Evolutionary conservation across 495 filamentous ascomycete genomes (phyloP), one percentile per base, ranked within the genome.

Genomic region (Achaetomiella virescens): DNA sequence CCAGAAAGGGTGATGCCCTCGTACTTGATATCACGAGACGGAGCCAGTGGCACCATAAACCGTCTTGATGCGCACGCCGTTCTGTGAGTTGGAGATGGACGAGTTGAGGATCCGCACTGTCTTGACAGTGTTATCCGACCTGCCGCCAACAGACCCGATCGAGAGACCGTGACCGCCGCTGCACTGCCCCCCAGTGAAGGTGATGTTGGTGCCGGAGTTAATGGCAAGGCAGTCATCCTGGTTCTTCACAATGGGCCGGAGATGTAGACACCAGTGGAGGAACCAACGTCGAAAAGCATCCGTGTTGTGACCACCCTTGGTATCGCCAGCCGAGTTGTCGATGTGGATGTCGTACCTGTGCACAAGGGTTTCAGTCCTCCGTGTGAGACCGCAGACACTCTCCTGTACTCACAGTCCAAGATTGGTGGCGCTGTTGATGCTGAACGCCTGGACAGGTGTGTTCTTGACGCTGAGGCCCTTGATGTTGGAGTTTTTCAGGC

Each of bases 41-140:
- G 64, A 64, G 44, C 82, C 82, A 37, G 79, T 82, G 11, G 72
- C 74, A 38, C 68, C 74, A 44, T 66, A 75, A 61, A 79, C 69
- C 37, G 82, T 81, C 73, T 85, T 85, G 71, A 85, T 77, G 43
- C 82, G 78, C n/a, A 81, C 70, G 25, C 41, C 59, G 49, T 85
- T 83, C 48, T 74, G 60, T 2, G 79, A 83, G 72, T 84, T 71
- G 29, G 61, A 62, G 42, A 86, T 66, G 9, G 68, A 77, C 12
- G 75, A 80, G 67, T 77, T 67, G 44, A 69, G 61, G 60, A 84
- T 75, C 29, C 70, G 76, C 17, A 84, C 79, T 54, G 72, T 76
- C 35, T 70, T 60, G 56, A 84, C 81, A 33, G 61, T 75, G 72
- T 84, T 84, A 66, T 80, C 69, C 24, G 54, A 56, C 18, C 78